Evolutionary conservation across 2,329 filamentous ascomycete species (phyloP), one percentile per base, ranked within the genome.

Genomic region (Diaporthe citriasiana): DNA sequence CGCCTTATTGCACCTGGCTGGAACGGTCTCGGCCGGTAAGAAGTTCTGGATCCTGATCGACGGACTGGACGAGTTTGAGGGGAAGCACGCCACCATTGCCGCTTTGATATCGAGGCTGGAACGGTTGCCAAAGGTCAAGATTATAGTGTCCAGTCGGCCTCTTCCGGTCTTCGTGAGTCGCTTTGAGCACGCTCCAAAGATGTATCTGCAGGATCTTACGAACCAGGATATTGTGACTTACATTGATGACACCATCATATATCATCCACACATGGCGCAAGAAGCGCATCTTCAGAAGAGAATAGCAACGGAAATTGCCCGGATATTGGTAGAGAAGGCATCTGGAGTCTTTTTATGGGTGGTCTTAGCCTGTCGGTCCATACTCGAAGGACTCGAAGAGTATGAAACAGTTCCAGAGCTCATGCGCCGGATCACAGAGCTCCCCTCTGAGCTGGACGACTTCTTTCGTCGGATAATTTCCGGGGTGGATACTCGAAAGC

Each of bases 1-100:
- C 7, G 9, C 56, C 0, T 27, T 60, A 0, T 27, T 60, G n/a
- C 10, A 19, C 0, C 35, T 60, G 0, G 7, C 5, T 2, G n/a
- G 1, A 2, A 42, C 56, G 0, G 13, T 60, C 22, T 60, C 56
- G 2, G 15, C 35, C 7, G 35, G 27, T 19, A 60, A 10, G n/a
- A 42, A 38, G 10, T 22, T 56, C 30, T 56, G 53, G 15, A 60
- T 42, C 8, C 13, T 60, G n/a, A 63, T 63, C 3, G 57, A 60
- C n/a, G 57, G 57, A 1, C 57, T 60, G 2, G 57, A 60, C 4
- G 57, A 60, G 38, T 60, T 60, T 17, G n/a, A 60, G 2, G 57
- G 57, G n/a, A 59, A 40, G 56, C 56, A 59, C 4, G 30, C 53
- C 0, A 25, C 33, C 0, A n/a, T 59, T 8, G 22, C 33, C 1